phyloP scores from a whole-genome alignment of 768 basidiomycete species.

The Leccinum broughii region DNA sequence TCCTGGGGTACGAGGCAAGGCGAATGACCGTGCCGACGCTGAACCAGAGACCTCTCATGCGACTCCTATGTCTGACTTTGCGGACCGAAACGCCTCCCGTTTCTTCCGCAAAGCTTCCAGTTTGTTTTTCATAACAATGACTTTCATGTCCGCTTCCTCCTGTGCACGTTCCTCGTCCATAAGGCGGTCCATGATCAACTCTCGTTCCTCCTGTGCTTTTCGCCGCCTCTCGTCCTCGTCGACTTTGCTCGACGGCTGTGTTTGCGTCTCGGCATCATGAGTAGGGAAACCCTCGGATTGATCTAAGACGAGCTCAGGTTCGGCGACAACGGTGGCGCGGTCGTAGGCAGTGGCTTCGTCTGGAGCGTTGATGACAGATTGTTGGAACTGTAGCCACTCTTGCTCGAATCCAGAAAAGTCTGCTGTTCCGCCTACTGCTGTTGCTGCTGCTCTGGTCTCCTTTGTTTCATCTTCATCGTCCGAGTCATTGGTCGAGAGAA shows the following conservation, averaged over 20 bases:
- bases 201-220: slow-evolving; percentile 72
- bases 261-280: slow-evolving; percentile 26
- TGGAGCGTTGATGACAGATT: slow-evolving; percentile 56
- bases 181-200: slow-evolving; percentile 84
- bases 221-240: slow-evolving; percentile 43
- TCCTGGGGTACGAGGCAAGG: neutral
- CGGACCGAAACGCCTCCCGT: slow-evolving; percentile 33
- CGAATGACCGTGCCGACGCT: neutral
- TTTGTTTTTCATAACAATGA: slow-evolving; percentile 52
- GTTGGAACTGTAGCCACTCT: slow-evolving; percentile 76
- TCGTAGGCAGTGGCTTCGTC: slow-evolving; percentile 40
- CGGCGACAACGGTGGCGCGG: neutral
- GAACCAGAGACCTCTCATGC: neutral
- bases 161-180: slow-evolving; percentile 84
- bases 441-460: slow-evolving; percentile 4
- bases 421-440: neutral
- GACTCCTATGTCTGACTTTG: neutral
- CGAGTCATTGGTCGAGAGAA: slow-evolving; percentile 36
- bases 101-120: slow-evolving; percentile 58
- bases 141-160: slow-evolving; percentile 11
- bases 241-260: slow-evolving; percentile 11
- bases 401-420: slow-evolving; percentile 39
- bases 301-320: slow-evolving; percentile 54
- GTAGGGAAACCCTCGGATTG: slow-evolving; percentile 50
- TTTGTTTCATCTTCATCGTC: slow-evolving; percentile 42